phyloP scores from a whole-genome alignment of 352 stramenopile genomes.

The Globisporangium nagaii region DNA sequence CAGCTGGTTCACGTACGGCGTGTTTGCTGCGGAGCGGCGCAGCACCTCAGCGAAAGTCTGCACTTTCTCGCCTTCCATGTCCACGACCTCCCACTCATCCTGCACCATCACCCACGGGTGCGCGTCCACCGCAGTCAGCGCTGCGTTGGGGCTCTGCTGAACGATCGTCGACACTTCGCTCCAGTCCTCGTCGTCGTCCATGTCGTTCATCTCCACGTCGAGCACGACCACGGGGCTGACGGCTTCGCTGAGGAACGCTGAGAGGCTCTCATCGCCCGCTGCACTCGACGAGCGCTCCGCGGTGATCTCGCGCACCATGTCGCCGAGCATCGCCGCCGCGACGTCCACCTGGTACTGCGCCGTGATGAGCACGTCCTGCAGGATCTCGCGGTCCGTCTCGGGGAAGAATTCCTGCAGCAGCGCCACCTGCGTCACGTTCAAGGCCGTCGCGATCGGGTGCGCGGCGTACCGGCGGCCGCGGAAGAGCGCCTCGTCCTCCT shows the following conservation, averaged over 20 bases:
- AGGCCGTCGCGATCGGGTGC: constrained; percentile 22
- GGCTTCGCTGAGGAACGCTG: not conserved
- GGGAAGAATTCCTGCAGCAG: constrained; percentile 60
- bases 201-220: constrained; percentile 33
- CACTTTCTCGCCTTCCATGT: constrained; percentile 35
- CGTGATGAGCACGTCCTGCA: constrained; percentile 54
- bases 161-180: constrained; percentile 33
- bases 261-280: not conserved
- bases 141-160: not conserved
- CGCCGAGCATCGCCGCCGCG: constrained; percentile 52
- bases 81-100: constrained; percentile 73
- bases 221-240: constrained; percentile 4
- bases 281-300: not conserved
- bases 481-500: constrained; percentile 10
- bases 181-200: constrained; percentile 50
- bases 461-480: constrained; percentile 10
- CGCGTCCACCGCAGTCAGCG: not conserved
- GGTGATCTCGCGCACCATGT: constrained; percentile 30
- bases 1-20: constrained; percentile 8
- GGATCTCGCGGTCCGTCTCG: constrained; percentile 30
- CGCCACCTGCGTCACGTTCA: constrained; percentile 38
- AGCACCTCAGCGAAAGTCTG: constrained; percentile 59
- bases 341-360: constrained; percentile 65
- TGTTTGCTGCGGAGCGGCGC: constrained; percentile 2
- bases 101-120: constrained; percentile 55